Conservation (phyloP, 805 yeast species). For the Cyberlindnera misumaiensis region DNA sequence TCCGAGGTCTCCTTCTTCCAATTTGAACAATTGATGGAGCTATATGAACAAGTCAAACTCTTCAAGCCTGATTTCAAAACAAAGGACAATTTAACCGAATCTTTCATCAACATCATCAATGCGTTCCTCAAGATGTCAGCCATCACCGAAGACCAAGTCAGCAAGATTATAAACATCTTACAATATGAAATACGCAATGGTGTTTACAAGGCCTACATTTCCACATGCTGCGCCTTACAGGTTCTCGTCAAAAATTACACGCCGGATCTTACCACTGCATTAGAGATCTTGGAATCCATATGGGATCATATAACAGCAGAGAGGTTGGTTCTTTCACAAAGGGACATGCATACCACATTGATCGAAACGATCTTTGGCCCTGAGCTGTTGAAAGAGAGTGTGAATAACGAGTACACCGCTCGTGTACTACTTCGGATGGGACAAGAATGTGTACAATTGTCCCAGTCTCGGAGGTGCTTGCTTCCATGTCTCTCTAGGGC, state of each 20-base stretch:
- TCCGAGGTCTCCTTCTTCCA: slow-evolving; percentile 6
- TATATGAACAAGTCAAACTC: slow-evolving; percentile 2
- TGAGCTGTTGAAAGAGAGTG: slow-evolving; percentile 32
- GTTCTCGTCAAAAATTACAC: slow-evolving; percentile 13
- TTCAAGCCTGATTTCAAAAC: slow-evolving; percentile 18
- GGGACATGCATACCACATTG: slow-evolving; percentile 50
- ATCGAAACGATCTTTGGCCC: slow-evolving; percentile 45
- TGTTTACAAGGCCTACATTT: slow-evolving; percentile 7
- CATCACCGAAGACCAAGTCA: slow-evolving; percentile 14
- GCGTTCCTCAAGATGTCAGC: slow-evolving; percentile 18
- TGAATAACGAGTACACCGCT: slow-evolving; percentile 23
- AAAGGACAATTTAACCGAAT: slow-evolving; percentile 25
- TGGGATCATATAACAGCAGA: slow-evolving; percentile 57
- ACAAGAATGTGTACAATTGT: slow-evolving; percentile 36
- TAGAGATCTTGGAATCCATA: slow-evolving; percentile 33
- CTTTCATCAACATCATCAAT: slow-evolving; percentile 21
- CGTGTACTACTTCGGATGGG: slow-evolving; percentile 27
- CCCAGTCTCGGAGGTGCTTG: slow-evolving; percentile 61
- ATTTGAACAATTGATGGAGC: slow-evolving; percentile 10
- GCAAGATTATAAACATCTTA: slow-evolving; percentile 13
- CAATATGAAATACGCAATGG: slow-evolving; percentile 12
- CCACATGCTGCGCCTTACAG: slow-evolving; percentile 14
- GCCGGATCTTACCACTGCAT: slow-evolving; percentile 21
- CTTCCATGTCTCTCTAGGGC: slow-evolving; percentile 50
- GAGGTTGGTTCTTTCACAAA: slow-evolving; percentile 59